Conservation (phyloP, 2,329 filamentous ascomycete species). For the Neonectria sp. region DNA sequence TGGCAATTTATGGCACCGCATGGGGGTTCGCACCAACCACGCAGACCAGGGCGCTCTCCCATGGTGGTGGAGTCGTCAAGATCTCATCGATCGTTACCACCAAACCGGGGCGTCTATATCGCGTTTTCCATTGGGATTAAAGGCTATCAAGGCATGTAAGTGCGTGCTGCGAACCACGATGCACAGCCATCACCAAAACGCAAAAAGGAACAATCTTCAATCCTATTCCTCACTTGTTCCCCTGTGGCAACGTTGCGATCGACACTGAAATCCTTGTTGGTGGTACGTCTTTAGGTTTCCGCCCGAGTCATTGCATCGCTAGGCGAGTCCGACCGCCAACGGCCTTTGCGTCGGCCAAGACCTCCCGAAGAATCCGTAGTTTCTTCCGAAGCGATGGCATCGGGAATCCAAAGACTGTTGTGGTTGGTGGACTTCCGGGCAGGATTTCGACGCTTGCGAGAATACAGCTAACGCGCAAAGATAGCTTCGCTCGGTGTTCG, state of each 20-base stretch:
- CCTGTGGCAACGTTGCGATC: not conserved
- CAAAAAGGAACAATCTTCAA: not conserved
- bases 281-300: not conserved
- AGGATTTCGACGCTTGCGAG: slow-evolving; percentile 1
- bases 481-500: slow-evolving; percentile 1
- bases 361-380: not conserved
- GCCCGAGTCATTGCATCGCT: slow-evolving; percentile 15
- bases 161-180: not conserved
- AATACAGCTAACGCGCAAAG: not conserved
- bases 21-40: not conserved
- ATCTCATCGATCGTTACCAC: not conserved
- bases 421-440: slow-evolving; percentile 1
- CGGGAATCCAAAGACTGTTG: no score
- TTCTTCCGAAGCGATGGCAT: not conserved
- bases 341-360: not conserved
- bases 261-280: not conserved
- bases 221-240: not conserved
- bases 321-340: not conserved
- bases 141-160: not conserved
- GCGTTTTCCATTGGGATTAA: not conserved
- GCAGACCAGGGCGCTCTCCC: not conserved
- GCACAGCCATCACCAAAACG: not conserved
- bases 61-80: slow-evolving; percentile 1
- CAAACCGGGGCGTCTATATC: not conserved
- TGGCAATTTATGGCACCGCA: not conserved